Percentiles rank a stretch among this genome's conserved stretches.
Evolutionary conservation across 805 yeast species (phyloP).

Genomic region (Yamadazyma ubonensis): DNA sequence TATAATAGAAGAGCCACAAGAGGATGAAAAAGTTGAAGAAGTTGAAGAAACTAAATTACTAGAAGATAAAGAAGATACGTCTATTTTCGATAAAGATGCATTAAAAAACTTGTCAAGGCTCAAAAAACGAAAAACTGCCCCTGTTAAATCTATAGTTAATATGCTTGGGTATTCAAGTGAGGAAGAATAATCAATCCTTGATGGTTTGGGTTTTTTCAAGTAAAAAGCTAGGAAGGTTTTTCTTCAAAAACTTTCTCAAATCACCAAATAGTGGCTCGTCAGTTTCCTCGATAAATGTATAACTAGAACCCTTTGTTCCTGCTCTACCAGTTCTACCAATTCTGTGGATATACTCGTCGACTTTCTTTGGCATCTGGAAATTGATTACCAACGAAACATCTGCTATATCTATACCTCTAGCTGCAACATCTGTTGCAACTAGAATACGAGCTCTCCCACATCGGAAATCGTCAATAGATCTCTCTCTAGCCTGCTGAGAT

Average conservation of each 20-base stretch:
- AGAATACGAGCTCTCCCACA: conserved; percentile 57
- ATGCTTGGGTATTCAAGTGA: conserved; percentile 32
- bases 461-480: conserved; percentile 62
- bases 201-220: conserved; percentile 7
- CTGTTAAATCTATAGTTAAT: conserved; percentile 7
- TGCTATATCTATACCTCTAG: conserved; percentile 92
- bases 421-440: conserved; percentile 94
- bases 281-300: conserved; percentile 64
- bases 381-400: conserved; percentile 83
- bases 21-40: conserved; percentile 20
- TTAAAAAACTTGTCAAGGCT: conserved; percentile 16
- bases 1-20: conserved; percentile 4
- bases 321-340: conserved; percentile 98
- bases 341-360: conserved; percentile 88
- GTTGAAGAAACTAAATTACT: conserved; percentile 15
- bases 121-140: conserved; percentile 7
- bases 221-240: conserved; percentile 31
- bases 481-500: conserved; percentile 80
- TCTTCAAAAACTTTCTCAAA: conserved; percentile 48
- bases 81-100: conserved; percentile 16
- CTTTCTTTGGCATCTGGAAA: conserved; percentile 73
- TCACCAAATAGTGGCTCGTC: conserved; percentile 55
- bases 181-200: conserved; percentile 17
- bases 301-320: conserved; percentile 73
- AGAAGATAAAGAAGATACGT: conserved; percentile 15